Evolutionary conservation across 2,329 filamentous ascomycete genomes (phyloP).

Genomic region (Apiospora kogelbergensis): DNA sequence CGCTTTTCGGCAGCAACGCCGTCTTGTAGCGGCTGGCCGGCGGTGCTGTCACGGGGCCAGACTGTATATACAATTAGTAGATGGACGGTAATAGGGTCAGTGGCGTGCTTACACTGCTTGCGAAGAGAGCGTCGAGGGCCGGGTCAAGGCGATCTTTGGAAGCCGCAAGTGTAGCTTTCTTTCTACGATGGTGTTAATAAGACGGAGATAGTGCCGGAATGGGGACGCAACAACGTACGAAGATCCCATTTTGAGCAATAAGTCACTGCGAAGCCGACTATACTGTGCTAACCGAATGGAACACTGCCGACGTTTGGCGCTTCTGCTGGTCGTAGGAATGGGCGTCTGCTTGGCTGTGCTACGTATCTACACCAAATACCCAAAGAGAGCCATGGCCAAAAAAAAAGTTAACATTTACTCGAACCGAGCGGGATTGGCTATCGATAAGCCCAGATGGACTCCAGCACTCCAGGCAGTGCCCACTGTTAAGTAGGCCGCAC

Average conservation of each 20-base stretch:
- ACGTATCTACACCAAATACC: neutral
- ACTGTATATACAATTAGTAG: conserved; percentile 32
- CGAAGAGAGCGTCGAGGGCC: conserved; percentile 68
- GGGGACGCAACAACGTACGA: conserved; percentile 18
- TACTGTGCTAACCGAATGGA: neutral
- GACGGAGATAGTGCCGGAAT: conserved; percentile 5
- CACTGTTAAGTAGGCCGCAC: neutral
- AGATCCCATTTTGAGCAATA: neutral
- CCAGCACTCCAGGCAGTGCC: neutral
- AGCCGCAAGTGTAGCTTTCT: conserved; percentile 38
- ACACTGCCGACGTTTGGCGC: neutral
- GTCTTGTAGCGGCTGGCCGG: conserved; percentile 45
- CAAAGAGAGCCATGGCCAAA: neutral
- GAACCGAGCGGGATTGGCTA: neutral
- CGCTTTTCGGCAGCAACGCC: conserved; percentile 31
- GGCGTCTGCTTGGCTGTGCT: neutral
- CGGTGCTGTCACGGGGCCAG: conserved; percentile 50
- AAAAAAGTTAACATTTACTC: neutral
- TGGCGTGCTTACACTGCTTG: conserved; percentile 62
- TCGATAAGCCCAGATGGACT: neutral
- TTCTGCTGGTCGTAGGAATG: neutral
- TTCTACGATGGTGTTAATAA: conserved; percentile 28
- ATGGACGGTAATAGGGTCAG: neutral
- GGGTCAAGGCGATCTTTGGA: conserved; percentile 64
- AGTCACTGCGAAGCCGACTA: neutral